Evolutionary conservation across 208 protist genomes (phyloP).

Genomic region (Leishmania major): DNA sequence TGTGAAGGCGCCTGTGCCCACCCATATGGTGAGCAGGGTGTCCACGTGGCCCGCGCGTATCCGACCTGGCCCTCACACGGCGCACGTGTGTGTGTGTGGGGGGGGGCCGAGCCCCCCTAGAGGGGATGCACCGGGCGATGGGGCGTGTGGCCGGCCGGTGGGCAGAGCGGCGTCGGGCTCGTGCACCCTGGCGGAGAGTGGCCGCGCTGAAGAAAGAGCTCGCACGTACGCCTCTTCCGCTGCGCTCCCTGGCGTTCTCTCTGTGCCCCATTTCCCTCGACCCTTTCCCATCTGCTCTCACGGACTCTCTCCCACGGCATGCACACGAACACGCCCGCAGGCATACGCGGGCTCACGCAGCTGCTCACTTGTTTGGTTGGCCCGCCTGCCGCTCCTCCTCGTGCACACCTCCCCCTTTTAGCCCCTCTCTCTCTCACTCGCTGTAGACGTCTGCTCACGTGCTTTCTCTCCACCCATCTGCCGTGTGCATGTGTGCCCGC

Average conservation of each 20-base stretch:
- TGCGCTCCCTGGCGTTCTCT: background rate
- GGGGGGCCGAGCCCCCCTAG: background rate
- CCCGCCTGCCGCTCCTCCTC: background rate
- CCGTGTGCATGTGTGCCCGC: background rate
- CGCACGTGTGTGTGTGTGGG: background rate
- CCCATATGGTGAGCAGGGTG: background rate
- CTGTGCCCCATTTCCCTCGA: background rate
- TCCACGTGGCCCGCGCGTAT: background rate
- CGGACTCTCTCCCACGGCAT: background rate
- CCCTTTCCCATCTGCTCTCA: background rate
- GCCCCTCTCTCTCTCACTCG: background rate
- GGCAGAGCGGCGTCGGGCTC: background rate
- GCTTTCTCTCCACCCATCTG: background rate
- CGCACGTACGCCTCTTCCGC: background rate
- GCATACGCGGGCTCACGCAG: background rate
- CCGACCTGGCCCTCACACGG: background rate
- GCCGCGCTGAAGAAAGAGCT: background rate
- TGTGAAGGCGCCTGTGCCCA: background rate
- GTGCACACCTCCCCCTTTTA: background rate
- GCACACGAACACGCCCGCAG: conserved; percentile 2
- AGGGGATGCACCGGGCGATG: background rate
- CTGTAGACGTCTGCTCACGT: background rate
- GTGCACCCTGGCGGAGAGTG: background rate
- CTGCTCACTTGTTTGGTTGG: background rate
- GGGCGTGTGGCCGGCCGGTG: background rate